phyloP scores from a whole-genome alignment of 2,329 filamentous ascomycete genomes.

The Claviceps africana region DNA sequence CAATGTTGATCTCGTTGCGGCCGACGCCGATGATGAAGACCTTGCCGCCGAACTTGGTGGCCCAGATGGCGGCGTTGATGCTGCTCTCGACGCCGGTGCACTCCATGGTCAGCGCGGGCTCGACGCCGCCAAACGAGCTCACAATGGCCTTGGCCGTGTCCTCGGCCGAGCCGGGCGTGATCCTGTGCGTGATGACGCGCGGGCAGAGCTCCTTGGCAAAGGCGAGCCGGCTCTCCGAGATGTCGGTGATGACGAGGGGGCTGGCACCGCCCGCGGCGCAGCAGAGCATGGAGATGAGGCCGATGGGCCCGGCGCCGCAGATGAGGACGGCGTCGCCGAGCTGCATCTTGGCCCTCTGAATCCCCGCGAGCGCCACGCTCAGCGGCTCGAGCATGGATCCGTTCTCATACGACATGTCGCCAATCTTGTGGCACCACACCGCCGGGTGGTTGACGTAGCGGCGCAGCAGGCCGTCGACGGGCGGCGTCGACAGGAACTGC shows the following conservation, averaged over 20 bases:
- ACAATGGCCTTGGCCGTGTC: constrained; percentile 58
- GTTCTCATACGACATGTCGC: constrained; percentile 80
- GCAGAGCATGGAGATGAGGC: constrained; percentile 76
- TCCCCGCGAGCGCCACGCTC: constrained; percentile 73
- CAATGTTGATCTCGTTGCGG: constrained; percentile 87
- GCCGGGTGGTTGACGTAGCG: constrained; percentile 93
- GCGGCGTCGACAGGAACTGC: constrained; percentile 79
- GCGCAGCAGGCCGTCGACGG: constrained; percentile 71
- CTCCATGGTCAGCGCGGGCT: constrained; percentile 73
- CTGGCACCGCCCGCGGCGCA: constrained; percentile 75
- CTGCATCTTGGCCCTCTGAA: constrained; percentile 67
- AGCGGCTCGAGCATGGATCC: constrained; percentile 84
- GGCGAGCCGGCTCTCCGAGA: constrained; percentile 68
- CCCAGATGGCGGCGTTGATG: constrained; percentile 75
- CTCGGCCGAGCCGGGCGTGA: constrained; percentile 52
- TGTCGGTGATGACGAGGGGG: constrained; percentile 87
- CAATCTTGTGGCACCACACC: constrained; percentile 92
- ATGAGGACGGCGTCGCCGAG: constrained; percentile 81
- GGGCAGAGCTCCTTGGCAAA: constrained; percentile 80
- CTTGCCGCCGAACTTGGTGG: constrained; percentile 87
- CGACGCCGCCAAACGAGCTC: constrained; percentile 57
- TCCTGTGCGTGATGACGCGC: constrained; percentile 65
- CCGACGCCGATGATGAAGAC: constrained; percentile 95
- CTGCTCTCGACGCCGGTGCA: constrained; percentile 91
- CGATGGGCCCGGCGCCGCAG: constrained; percentile 89